Percentiles rank a stretch among this genome's conserved stretches.
Evolutionary conservation across 352 stramenopile genomes (phyloP).

Genomic region (Pelagophyceae sp.): DNA sequence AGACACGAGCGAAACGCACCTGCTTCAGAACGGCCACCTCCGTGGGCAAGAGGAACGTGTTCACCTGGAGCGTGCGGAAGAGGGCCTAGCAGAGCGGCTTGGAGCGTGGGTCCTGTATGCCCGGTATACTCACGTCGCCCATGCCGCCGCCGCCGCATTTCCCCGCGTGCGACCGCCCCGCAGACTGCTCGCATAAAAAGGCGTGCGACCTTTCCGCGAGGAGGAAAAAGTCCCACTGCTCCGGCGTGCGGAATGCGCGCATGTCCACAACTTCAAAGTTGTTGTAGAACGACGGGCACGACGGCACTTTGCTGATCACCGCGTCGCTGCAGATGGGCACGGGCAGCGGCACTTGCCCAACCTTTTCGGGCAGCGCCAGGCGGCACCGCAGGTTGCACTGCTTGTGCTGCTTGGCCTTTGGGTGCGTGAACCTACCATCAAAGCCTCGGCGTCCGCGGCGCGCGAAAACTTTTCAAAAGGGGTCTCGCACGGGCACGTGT

Average conservation of each 20-base stretch:
- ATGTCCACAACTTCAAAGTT: conserved; percentile 22
- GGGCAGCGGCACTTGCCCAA: neutral
- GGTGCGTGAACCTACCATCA: neutral
- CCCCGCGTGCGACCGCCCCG: neutral
- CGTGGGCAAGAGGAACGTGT: conserved; percentile 1
- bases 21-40: neutral
- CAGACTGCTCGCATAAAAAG: conserved; percentile 10
- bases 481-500: neutral
- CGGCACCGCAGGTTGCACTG: neutral
- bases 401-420: neutral
- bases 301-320: neutral
- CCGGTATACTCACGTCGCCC: too few relatives aligned
- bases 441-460: neutral
- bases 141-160: conserved; percentile 19
- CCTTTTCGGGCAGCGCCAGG: neutral
- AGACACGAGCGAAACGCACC: too few relatives aligned
- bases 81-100: too few relatives aligned
- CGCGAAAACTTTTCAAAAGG: neutral
- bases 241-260: conserved; percentile 9
- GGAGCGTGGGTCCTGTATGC: too few relatives aligned
- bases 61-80: conserved; percentile 18
- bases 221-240: conserved; percentile 18
- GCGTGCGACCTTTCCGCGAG: conserved; percentile 14
- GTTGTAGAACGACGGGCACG: conserved; percentile 17
- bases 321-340: neutral